Evolutionary conservation across 2,329 filamentous ascomycete genomes (phyloP).

Genomic region (Trichoderma gracile): DNA sequence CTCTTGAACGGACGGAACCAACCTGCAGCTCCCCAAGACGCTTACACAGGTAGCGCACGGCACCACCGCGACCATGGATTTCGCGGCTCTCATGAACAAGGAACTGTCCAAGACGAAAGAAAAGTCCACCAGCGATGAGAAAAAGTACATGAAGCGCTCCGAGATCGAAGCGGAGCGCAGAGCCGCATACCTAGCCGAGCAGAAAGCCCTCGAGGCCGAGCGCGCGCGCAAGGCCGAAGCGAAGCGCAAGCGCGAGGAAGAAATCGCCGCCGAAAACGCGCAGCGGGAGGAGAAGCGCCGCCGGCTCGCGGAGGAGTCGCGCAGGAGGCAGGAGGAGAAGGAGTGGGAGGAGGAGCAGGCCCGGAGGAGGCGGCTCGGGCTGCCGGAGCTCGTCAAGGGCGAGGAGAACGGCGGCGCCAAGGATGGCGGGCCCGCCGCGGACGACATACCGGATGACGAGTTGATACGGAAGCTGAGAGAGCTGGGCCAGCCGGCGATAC

Average conservation of each 20-base stretch:
- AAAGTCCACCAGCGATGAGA: conserved; percentile 45
- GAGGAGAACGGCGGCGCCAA: conserved; percentile 39
- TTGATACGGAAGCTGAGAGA: conserved; percentile 67
- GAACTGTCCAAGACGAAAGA: conserved; percentile 83
- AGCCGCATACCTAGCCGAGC: conserved; percentile 78
- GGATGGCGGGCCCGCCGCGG: conserved; percentile 47
- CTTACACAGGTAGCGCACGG: neutral
- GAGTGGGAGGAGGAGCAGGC: conserved; percentile 72
- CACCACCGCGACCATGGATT: conserved; percentile 70
- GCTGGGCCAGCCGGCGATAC: conserved; percentile 67
- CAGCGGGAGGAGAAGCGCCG: conserved; percentile 79
- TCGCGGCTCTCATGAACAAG: conserved; percentile 88
- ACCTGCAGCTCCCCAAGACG: neutral
- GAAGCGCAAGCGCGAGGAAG: conserved; percentile 89
- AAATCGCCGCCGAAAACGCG: conserved; percentile 68
- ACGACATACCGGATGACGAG: conserved; percentile 71
- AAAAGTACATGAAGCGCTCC: conserved; percentile 82
- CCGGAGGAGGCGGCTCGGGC: conserved; percentile 72
- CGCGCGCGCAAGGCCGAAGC: conserved; percentile 68
- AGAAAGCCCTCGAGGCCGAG: conserved; percentile 70
- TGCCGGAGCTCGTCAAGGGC: conserved; percentile 67
- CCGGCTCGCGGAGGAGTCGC: conserved; percentile 78
- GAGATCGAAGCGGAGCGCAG: conserved; percentile 83
- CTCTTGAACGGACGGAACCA: neutral
- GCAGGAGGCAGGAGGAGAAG: conserved; percentile 66